Evolutionary conservation across 139 green algal species (phyloP).

Genomic region (Trebouxia sp.): DNA sequence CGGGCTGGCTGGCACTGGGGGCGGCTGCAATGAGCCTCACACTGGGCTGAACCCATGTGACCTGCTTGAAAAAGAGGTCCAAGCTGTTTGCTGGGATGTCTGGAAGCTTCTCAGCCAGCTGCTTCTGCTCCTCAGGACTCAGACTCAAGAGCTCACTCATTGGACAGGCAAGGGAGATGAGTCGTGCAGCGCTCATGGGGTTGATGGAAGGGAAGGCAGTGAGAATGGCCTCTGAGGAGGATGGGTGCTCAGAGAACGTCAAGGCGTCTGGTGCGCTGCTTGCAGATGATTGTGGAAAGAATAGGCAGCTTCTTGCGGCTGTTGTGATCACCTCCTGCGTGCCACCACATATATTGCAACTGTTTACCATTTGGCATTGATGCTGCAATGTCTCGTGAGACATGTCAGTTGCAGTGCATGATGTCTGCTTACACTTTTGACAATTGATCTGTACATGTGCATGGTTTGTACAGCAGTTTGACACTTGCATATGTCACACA

Average conservation of each 20-base stretch:
- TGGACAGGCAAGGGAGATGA: constrained; percentile 27
- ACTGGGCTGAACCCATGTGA: constrained; percentile 12
- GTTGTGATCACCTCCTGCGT: too few relatives aligned
- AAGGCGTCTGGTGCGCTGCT: neutral
- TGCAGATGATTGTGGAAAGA: neutral
- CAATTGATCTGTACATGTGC: too few relatives aligned
- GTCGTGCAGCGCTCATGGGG: constrained; percentile 37
- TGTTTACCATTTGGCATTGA: too few relatives aligned
- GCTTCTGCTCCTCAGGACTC: constrained; percentile 14
- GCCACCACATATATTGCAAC: too few relatives aligned
- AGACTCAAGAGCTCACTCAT: constrained; percentile 42
- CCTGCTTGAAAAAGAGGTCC: constrained; percentile 42
- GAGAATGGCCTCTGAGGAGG: constrained; percentile 33
- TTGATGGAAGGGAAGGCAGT: constrained; percentile 43
- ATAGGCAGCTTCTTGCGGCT: too few relatives aligned
- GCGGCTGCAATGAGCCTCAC: neutral
- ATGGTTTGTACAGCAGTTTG: too few relatives aligned
- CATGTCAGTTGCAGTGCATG: neutral
- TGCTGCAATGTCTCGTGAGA: too few relatives aligned
- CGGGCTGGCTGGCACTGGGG: neutral
- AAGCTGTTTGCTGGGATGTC: constrained; percentile 37
- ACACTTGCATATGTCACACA: too few relatives aligned
- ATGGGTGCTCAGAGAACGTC: neutral
- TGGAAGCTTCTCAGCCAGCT: constrained; percentile 26
- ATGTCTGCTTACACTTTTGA: too few relatives aligned